phyloP scores from a whole-genome alignment of 2,329 filamentous ascomycete genomes.

The Pseudogymnoascus sp. region DNA sequence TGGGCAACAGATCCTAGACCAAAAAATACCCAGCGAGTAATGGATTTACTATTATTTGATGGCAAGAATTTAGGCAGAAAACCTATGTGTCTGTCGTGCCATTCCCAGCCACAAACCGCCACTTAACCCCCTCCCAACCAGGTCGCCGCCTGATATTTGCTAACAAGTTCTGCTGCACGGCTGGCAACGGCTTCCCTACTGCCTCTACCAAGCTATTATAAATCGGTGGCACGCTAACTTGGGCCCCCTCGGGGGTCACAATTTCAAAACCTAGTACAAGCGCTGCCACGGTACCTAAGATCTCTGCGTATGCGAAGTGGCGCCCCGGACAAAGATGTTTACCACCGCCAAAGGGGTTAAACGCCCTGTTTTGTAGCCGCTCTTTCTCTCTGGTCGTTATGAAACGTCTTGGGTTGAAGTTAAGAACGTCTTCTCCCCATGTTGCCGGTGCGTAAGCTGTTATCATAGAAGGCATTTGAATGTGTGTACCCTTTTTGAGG shows the following conservation, averaged over 20 bases:
- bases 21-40: background rate
- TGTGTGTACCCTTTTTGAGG: conserved; percentile 37
- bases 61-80: background rate
- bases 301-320: conserved; percentile 37
- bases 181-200: conserved; percentile 24
- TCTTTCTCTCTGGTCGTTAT: conserved; percentile 22
- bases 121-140: conserved; percentile 23
- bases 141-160: conserved; percentile 20
- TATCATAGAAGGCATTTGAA: conserved; percentile 41
- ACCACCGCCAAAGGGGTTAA: conserved; percentile 37
- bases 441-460: conserved; percentile 37
- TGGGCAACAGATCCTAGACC: background rate
- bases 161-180: conserved; percentile 6
- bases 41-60: background rate
- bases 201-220: conserved; percentile 18
- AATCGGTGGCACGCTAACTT: conserved; percentile 16
- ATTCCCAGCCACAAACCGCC: conserved; percentile 19
- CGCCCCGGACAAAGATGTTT: conserved; percentile 37
- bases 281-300: conserved; percentile 32
- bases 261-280: conserved; percentile 32
- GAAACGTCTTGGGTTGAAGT: conserved; percentile 41
- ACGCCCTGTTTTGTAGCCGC: conserved; percentile 25
- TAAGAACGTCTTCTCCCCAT: conserved; percentile 39
- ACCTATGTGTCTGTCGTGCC: background rate
- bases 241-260: conserved; percentile 3